phyloP scores from a whole-genome alignment of 2,329 filamentous ascomycete genomes.

The Alternaria ventricosa region DNA sequence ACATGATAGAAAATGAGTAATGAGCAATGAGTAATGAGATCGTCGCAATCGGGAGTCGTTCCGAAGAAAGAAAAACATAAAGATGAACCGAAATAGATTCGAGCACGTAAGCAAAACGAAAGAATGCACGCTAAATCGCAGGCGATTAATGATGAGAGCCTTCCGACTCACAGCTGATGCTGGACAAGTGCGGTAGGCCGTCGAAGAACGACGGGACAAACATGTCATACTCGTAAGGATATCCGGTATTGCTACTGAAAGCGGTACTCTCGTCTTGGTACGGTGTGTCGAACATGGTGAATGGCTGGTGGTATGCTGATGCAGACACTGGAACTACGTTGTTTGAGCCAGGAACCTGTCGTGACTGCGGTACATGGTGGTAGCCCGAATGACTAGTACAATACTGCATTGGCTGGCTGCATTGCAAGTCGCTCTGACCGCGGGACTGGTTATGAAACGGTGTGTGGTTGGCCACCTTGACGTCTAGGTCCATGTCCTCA shows the following conservation, averaged over 20 bases:
- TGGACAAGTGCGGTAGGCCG: constrained; percentile 12
- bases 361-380: background rate
- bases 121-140: background rate
- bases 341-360: background rate
- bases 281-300: constrained; percentile 6
- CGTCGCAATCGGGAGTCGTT: constrained; percentile 14
- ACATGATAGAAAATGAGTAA: background rate
- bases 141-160: background rate
- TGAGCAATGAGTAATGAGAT: background rate
- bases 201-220: constrained; percentile 13
- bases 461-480: constrained; percentile 7
- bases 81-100: background rate
- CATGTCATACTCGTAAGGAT: constrained; percentile 4
- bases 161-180: background rate
- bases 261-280: constrained; percentile 2
- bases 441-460: constrained; percentile 2
- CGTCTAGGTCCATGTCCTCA: constrained; percentile 16
- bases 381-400: constrained; percentile 3
- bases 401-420: constrained; percentile 13
- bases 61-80: background rate
- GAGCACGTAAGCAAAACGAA: background rate
- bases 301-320: constrained; percentile 13
- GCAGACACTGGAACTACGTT: background rate
- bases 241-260: constrained; percentile 4
- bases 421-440: background rate